A percentile compares a stretch with the other conserved stretches of the same genome.
Evolutionary conservation across 2,329 filamentous ascomycete genomes (phyloP).

Genomic region (Fusarium foetens): DNA sequence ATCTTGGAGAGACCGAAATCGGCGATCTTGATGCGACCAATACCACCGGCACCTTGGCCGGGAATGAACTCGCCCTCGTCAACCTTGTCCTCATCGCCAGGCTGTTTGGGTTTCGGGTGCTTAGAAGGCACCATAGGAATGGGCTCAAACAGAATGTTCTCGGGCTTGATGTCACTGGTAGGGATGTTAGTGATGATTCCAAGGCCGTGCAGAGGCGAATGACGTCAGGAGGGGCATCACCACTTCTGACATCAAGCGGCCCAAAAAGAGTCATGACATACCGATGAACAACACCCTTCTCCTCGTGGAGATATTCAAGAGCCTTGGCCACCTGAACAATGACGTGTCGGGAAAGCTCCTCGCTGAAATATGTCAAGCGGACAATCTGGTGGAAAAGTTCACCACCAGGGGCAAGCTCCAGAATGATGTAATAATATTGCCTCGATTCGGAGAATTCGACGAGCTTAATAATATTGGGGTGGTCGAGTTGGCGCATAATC

Average conservation of each 20-base stretch:
- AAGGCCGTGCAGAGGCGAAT: slow-evolving; percentile 37
- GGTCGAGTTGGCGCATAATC: slow-evolving; percentile 97
- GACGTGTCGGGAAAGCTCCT: slow-evolving; percentile 92
- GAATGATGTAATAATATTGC: slow-evolving; percentile 97
- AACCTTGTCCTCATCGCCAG: slow-evolving; percentile 95
- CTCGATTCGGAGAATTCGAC: slow-evolving; percentile 92
- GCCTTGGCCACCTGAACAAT: slow-evolving; percentile 96
- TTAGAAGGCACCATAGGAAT: slow-evolving; percentile 83
- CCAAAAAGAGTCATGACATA: slow-evolving; percentile 58
- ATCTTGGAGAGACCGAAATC: slow-evolving; percentile 98
- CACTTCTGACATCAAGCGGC: slow-evolving; percentile 6
- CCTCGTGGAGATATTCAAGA: slow-evolving; percentile 92
- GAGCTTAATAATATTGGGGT: slow-evolving; percentile 94
- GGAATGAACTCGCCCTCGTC: slow-evolving; percentile 94
- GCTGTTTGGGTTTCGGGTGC: slow-evolving; percentile 79
- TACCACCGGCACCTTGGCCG: slow-evolving; percentile 86
- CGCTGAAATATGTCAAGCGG: slow-evolving; percentile 97
- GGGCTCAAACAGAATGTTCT: slow-evolving; percentile 94
- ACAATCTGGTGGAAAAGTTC: slow-evolving; percentile 99
- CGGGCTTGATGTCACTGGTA: slow-evolving; percentile 92
- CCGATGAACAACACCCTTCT: slow-evolving; percentile 96
- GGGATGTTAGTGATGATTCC: slow-evolving; percentile 34
- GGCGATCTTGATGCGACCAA: slow-evolving; percentile 95
- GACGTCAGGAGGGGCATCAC: slow-evolving; percentile 46
- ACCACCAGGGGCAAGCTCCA: slow-evolving; percentile 93